Evolutionary conservation across 805 yeast genomes (phyloP), one percentile per base, ranked within the genome.

Genomic region (Ogataea glucozyma): DNA sequence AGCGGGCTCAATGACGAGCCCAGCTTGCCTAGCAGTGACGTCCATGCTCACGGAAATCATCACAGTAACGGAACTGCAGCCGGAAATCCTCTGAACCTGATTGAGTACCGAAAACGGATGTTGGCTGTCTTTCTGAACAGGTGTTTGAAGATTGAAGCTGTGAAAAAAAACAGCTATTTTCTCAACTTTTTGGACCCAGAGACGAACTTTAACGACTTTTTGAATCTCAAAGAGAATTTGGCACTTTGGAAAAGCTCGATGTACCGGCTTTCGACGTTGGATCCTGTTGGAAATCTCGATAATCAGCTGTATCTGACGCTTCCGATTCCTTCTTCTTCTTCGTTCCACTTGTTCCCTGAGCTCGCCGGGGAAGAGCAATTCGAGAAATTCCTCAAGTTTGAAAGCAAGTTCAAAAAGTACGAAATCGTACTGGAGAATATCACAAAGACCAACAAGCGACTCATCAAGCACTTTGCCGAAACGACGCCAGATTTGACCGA

Each of bases 141-240:
- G 47, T 91, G 98, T 61, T 55, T 78, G 40, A 62, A 66, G 8
- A 79, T 82, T 35, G 67, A 70, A 1, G 76, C 73, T 49, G 72
- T 93, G 17, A 65, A 79, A 29, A 71, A 72, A 19, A 76, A 82
- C 49, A 72, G 73, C 14, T 79, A 85, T 17, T 87, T 89, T 56
- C 74, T 79, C 30, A 79, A 83, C 57, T 93, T 93, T 57, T 63
- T 93, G 43, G 93, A 89, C 58, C 96, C 98, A 6, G 84, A 84
- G 47, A 79, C 87, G 10, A 76, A 78, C 51, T 93, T 97, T 91
- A 71, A 75, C 18, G 96, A 90, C 57, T 95, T 79, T 2, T 56
- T 83, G 38, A 66, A 65, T 34, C 60, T 77, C 3, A 81, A 83
- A 11, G 83, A 81, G 3, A 70, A 82, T 13, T 65, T 75, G 3